A percentile compares a stretch with the other conserved stretches of the same genome.
These are phyloP conservation scores for Penicillium vulpinum DNA, from an alignment of 2,329 filamentous ascomycete genomes.

Conservation along the genomic window DNA sequence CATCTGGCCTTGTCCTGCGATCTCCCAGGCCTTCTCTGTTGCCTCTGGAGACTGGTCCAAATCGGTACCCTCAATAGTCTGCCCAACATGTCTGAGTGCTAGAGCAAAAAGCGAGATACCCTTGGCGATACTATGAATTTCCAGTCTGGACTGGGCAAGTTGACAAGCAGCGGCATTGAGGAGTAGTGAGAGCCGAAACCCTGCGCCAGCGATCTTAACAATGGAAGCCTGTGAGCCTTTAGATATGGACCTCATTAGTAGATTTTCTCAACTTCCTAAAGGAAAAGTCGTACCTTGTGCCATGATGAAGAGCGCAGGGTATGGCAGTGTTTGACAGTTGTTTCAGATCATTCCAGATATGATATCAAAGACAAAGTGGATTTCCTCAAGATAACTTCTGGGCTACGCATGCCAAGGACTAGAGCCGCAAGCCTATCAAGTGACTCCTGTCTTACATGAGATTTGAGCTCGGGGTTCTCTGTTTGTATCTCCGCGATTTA, in stretches of 20 bases:
- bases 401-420: neutral
- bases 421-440: constrained; percentile 29
- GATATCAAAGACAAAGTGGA: neutral
- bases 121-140: constrained; percentile 46
- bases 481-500: neutral
- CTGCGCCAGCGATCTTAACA: constrained; percentile 29
- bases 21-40: constrained; percentile 38
- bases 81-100: constrained; percentile 41
- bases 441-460: constrained; percentile 20
- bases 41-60: constrained; percentile 36
- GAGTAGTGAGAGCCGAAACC: constrained; percentile 43
- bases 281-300: constrained; percentile 13
- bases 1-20: constrained; percentile 40
- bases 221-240: constrained; percentile 24
- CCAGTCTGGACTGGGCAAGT: constrained; percentile 40
- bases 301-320: constrained; percentile 14
- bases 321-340: too few species aligned
- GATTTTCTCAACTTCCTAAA: neutral
- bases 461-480: neutral
- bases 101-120: constrained; percentile 43
- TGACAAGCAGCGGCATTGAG: constrained; percentile 46
- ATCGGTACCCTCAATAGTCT: constrained; percentile 33
- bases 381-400: constrained; percentile 6
- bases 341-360: neutral
- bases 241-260: neutral